Percentiles rank a stretch among this genome's conserved stretches.
These are phyloP conservation scores for Arachis hypogaea DNA, from an alignment of 306 rosid genomes.

Conservation along the genomic window DNA sequence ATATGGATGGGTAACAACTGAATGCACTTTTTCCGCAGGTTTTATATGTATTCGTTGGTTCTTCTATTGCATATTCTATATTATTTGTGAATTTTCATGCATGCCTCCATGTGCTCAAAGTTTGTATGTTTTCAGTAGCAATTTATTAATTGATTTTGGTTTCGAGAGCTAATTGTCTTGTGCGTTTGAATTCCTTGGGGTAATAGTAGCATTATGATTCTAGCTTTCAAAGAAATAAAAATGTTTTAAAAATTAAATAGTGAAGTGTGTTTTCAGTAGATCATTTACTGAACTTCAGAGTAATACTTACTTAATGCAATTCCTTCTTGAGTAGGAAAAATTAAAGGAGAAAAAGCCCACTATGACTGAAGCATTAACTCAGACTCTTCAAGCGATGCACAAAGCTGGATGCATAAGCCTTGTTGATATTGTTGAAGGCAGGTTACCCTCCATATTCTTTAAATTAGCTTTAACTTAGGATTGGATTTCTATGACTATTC, in stretches of 20 bases:
- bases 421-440: constrained; percentile 85
- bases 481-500: constrained; percentile 24
- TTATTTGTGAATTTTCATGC: background rate
- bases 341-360: constrained; percentile 96
- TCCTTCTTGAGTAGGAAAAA: constrained; percentile 71
- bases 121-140: background rate
- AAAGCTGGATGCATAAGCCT: constrained; percentile 92
- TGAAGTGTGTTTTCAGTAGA: constrained; percentile 10
- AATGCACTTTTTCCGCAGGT: background rate
- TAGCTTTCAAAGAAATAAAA: constrained; percentile 6
- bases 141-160: constrained; percentile 6
- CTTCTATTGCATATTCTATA: background rate
- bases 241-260: constrained; percentile 13
- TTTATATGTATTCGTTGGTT: constrained; percentile 8
- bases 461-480: background rate
- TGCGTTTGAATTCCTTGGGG: constrained; percentile 18
- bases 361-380: constrained; percentile 66
- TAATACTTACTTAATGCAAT: constrained; percentile 34
- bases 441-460: constrained; percentile 36
- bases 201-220: background rate
- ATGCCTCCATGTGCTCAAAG: no score
- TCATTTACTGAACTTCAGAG: constrained; percentile 24
- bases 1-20: constrained; percentile 8
- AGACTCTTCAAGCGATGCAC: constrained; percentile 92
- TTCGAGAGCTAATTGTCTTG: constrained; percentile 7